Conservation (phyloP, 768 basidiomycete genomes). For the Boletus speciosus region DNA sequence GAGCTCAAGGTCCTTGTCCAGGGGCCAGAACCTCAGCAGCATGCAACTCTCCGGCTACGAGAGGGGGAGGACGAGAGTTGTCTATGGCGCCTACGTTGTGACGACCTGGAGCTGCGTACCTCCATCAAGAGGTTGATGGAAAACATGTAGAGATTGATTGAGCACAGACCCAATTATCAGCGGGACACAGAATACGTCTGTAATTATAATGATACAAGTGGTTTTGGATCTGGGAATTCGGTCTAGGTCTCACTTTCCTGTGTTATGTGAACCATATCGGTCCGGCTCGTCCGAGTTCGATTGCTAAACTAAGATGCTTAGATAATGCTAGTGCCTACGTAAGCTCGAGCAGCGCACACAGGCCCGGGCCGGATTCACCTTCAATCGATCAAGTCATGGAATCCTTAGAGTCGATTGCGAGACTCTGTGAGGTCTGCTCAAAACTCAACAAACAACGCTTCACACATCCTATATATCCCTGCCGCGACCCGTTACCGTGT, state of each 20-base stretch:
- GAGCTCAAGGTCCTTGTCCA: conserved; percentile 60
- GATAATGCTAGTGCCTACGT: too few species aligned
- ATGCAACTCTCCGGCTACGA: conserved; percentile 51
- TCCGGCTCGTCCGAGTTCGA: too few species aligned
- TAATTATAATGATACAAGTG: too few species aligned
- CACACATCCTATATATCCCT: not conserved
- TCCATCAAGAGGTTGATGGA: conserved; percentile 44
- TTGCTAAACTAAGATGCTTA: too few species aligned
- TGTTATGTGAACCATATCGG: too few species aligned
- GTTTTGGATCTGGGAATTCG: too few species aligned
- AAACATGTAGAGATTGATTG: conserved; percentile 6
- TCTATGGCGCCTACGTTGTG: conserved; percentile 65
- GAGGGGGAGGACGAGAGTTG: conserved; percentile 69
- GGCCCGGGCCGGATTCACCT: not conserved
- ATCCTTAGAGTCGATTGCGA: not conserved
- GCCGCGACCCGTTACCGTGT: not conserved
- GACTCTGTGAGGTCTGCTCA: conserved; percentile 7
- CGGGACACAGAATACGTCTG: too few species aligned
- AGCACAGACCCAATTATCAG: not conserved
- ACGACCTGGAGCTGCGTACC: conserved; percentile 40
- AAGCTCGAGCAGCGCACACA: too few species aligned
- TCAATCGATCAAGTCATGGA: conserved; percentile 1
- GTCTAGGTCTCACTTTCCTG: too few species aligned
- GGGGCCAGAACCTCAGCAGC: conserved; percentile 15
- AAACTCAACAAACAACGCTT: not conserved